Conservation (phyloP, 1,139 yeast species). For the Hansenula anomala region DNA sequence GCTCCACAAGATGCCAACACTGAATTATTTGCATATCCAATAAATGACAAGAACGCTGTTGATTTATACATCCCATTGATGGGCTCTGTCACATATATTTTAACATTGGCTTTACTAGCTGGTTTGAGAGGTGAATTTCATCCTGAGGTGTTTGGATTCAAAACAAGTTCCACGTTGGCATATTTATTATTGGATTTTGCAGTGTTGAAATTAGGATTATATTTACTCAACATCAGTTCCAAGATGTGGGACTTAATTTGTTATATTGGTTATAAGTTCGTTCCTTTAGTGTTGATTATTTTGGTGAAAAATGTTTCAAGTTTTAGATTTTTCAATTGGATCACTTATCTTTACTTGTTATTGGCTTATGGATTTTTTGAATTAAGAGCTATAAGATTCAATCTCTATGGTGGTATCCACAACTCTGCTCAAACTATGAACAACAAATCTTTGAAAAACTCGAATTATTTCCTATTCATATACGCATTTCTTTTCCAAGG, state of each 20-base stretch:
- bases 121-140: constrained; percentile 91
- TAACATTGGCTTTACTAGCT: constrained; percentile 79
- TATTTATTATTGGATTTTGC: constrained; percentile 69
- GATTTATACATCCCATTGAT: constrained; percentile 93
- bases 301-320: constrained; percentile 27
- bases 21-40: constrained; percentile 64
- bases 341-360: constrained; percentile 41
- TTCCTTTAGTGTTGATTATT: constrained; percentile 61
- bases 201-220: constrained; percentile 58
- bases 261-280: constrained; percentile 92
- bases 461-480: constrained; percentile 81
- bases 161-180: constrained; percentile 88
- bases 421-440: constrained; percentile 51
- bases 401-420: constrained; percentile 60
- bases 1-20: constrained; percentile 2
- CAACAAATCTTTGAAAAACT: constrained; percentile 68
- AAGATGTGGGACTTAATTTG: constrained; percentile 80
- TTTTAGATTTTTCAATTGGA: constrained; percentile 34
- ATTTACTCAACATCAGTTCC: constrained; percentile 51
- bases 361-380: constrained; percentile 62
- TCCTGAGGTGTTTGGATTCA: constrained; percentile 86
- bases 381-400: constrained; percentile 78
- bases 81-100: constrained; percentile 86
- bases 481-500: constrained; percentile 85
- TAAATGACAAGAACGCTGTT: constrained; percentile 88